Evolutionary conservation across 2,329 filamentous ascomycete genomes (phyloP).

Genomic region (Colletotrichum musae): DNA sequence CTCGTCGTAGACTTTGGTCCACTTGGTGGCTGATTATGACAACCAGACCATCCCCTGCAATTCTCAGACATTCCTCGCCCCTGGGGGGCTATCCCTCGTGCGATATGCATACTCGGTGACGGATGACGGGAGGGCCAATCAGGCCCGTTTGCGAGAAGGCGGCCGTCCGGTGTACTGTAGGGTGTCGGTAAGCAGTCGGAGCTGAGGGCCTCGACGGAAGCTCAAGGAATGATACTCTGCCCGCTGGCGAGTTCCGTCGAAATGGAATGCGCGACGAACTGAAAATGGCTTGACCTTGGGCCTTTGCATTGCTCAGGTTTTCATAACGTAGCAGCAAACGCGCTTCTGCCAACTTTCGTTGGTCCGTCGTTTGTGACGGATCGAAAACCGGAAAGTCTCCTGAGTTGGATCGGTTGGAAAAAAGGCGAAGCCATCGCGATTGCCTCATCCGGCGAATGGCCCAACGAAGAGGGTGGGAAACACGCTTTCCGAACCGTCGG

Average conservation of each 20-base stretch:
- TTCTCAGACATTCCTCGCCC: slow-evolving; percentile 40
- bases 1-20: slow-evolving; percentile 28
- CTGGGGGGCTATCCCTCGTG: slow-evolving; percentile 33
- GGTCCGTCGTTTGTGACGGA: slow-evolving; percentile 27
- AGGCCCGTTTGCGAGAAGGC: not conserved
- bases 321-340: slow-evolving; percentile 30
- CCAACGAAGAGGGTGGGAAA: not conserved
- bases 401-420: slow-evolving; percentile 5
- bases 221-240: slow-evolving; percentile 31
- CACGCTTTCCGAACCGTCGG: not conserved
- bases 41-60: slow-evolving; percentile 37
- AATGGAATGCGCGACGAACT: slow-evolving; percentile 28
- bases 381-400: slow-evolving; percentile 16
- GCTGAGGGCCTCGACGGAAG: slow-evolving; percentile 32
- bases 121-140: slow-evolving; percentile 21
- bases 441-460: not conserved
- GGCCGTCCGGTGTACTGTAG: slow-evolving; percentile 19
- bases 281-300: slow-evolving; percentile 31
- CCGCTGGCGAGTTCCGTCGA: slow-evolving; percentile 14
- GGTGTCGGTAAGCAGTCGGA: slow-evolving; percentile 26
- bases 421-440: slow-evolving; percentile 3
- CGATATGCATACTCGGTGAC: slow-evolving; percentile 29
- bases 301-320: slow-evolving; percentile 33
- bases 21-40: slow-evolving; percentile 38
- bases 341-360: slow-evolving; percentile 29